A percentile compares a stretch with the other conserved stretches of the same genome.
Evolutionary conservation across 495 filamentous ascomycete species (phyloP).

Genomic region (Penicillium canariense): DNA sequence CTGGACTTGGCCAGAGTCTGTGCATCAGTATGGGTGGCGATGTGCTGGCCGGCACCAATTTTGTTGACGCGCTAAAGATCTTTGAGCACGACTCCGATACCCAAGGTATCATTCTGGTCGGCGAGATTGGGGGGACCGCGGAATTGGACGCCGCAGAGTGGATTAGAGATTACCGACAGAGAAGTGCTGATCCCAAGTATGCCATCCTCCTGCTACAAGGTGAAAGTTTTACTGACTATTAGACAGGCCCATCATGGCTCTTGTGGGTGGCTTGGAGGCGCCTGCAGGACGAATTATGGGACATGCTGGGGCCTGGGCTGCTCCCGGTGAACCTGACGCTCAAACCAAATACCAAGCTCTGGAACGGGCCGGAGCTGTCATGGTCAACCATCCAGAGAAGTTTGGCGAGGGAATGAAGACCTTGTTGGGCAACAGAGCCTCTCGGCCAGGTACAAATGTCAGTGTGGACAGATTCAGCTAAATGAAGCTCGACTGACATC

Average conservation of each 20-base stretch:
- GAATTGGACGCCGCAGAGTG: conserved; percentile 82
- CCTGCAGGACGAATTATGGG: conserved; percentile 76
- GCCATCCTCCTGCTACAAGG: conserved; percentile 34
- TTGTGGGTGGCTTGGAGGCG: conserved; percentile 70
- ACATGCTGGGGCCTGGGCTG: conserved; percentile 78
- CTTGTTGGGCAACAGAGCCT: conserved; percentile 40
- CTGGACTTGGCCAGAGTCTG: conserved; percentile 80
- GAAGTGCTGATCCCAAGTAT: conserved; percentile 60
- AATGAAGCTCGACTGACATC: neutral
- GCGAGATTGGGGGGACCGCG: conserved; percentile 80
- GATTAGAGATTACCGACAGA: conserved; percentile 65
- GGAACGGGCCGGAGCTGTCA: conserved; percentile 66
- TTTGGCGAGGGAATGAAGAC: conserved; percentile 72
- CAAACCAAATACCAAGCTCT: conserved; percentile 65
- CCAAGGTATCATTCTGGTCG: conserved; percentile 77
- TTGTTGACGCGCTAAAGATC: conserved; percentile 71
- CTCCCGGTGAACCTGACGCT: conserved; percentile 64
- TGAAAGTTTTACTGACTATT: conserved; percentile 5
- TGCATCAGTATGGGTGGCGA: conserved; percentile 90
- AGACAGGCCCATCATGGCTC: conserved; percentile 71
- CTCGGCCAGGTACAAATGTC: conserved; percentile 26
- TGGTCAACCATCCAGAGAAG: conserved; percentile 78
- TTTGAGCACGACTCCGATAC: conserved; percentile 76
- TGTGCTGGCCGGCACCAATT: conserved; percentile 75
- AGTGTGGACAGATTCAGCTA: conserved; percentile 4